These are phyloP conservation scores for Thraustotheca clavata DNA, from an alignment of 352 stramenopile species.

Conservation along the genomic window DNA sequence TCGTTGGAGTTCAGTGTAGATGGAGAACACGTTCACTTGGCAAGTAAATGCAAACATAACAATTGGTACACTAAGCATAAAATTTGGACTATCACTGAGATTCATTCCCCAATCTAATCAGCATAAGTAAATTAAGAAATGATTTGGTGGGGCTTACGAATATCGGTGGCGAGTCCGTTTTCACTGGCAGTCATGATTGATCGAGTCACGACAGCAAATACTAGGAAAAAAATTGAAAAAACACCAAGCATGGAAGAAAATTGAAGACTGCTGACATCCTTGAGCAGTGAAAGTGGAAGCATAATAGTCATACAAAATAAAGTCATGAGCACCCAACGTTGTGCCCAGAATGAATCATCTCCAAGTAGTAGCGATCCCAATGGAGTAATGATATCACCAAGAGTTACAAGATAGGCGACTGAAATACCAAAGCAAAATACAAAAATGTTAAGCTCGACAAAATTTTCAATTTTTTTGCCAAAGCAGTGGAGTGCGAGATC, in stretches of 20 bases:
- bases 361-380: conserved; percentile 69
- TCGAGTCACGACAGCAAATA: conserved; percentile 63
- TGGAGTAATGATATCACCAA: conserved; percentile 75
- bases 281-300: conserved; percentile 70
- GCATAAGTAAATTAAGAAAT: background rate
- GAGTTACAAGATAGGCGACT: conserved; percentile 71
- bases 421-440: conserved; percentile 81
- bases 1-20: conserved; percentile 81
- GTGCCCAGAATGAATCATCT: conserved; percentile 38
- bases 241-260: conserved; percentile 79
- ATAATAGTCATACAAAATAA: conserved; percentile 68
- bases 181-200: conserved; percentile 58
- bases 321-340: conserved; percentile 73
- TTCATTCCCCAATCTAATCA: conserved; percentile 50
- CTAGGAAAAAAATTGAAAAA: conserved; percentile 76
- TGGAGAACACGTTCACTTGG: conserved; percentile 81
- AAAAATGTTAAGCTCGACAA: conserved; percentile 77
- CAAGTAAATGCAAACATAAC: conserved; percentile 85
- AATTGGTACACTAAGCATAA: conserved; percentile 80
- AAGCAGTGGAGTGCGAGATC: conserved; percentile 77
- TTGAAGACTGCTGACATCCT: conserved; percentile 76
- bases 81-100: conserved; percentile 53
- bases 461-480: conserved; percentile 65
- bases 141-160: conserved; percentile 24
- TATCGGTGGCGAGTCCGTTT: conserved; percentile 46